These are phyloP conservation scores for Chloranthus sessilifolius DNA, from an alignment of 164 flowering plant species.

Conservation along the genomic window DNA sequence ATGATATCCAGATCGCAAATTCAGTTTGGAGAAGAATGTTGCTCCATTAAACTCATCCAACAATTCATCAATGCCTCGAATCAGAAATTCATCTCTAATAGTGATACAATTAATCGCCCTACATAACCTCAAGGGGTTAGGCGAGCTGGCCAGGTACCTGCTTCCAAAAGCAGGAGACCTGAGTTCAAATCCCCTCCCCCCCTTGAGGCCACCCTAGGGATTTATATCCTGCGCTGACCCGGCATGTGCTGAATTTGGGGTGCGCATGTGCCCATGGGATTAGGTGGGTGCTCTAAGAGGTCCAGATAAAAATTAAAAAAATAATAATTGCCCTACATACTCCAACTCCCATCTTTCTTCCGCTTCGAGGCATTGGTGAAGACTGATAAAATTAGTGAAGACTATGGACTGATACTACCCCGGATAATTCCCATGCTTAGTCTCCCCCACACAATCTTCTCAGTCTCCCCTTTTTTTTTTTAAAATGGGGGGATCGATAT, in stretches of 20 bases:
- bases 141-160: too few species aligned
- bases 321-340: not conserved
- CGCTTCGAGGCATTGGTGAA: not conserved
- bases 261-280: too few species aligned
- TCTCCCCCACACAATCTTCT: not conserved
- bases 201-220: too few species aligned
- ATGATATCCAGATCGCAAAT: not conserved
- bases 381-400: not conserved
- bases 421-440: not conserved
- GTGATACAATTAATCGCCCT: not conserved
- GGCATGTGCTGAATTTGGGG: too few species aligned
- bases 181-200: too few species aligned
- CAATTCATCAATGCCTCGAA: not conserved
- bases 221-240: too few species aligned
- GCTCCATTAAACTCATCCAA: not conserved
- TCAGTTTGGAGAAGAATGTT: not conserved
- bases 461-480: not conserved
- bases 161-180: too few species aligned
- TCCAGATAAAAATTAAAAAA: too few species aligned
- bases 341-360: not conserved
- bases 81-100: not conserved
- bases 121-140: too few species aligned
- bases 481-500: too few species aligned
- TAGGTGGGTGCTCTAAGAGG: too few species aligned
- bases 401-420: not conserved